Evolutionary conservation across 352 stramenopile species (phyloP).

Genomic region (Plasmopara halstedii): DNA sequence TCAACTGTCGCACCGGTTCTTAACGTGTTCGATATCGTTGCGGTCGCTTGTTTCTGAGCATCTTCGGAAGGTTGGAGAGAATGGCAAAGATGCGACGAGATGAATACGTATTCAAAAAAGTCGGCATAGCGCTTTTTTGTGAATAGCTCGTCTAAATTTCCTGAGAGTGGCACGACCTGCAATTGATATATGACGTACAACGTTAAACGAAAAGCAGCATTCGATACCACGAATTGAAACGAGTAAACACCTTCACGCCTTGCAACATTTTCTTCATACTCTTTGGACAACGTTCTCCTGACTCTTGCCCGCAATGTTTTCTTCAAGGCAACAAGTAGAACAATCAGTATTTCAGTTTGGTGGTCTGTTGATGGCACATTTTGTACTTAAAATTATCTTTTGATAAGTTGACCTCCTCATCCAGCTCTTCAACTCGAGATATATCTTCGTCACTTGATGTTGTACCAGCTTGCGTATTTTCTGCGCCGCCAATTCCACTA

Average conservation of each 20-base stretch:
- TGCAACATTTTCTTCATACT: conserved; percentile 46
- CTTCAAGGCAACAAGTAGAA: conserved; percentile 7
- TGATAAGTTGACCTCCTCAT: conserved; percentile 15
- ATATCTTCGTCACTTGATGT: conserved; percentile 2
- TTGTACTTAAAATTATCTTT: conserved; percentile 10
- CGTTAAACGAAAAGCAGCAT: neutral
- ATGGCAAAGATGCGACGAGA: conserved; percentile 58
- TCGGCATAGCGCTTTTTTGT: conserved; percentile 52
- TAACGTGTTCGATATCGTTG: conserved; percentile 34
- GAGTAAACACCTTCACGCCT: conserved; percentile 37
- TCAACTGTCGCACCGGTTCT: conserved; percentile 35
- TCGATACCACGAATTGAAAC: neutral
- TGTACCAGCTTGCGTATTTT: conserved; percentile 1
- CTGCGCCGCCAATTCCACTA: conserved; percentile 70
- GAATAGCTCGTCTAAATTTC: conserved; percentile 50
- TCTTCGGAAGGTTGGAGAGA: conserved; percentile 27
- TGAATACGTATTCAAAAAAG: conserved; percentile 58
- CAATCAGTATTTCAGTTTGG: neutral
- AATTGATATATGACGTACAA: neutral
- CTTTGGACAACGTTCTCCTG: conserved; percentile 26
- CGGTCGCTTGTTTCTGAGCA: conserved; percentile 5
- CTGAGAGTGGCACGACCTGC: conserved; percentile 60
- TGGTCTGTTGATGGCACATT: neutral
- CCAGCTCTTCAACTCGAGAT: conserved; percentile 24
- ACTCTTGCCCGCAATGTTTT: conserved; percentile 17